phyloP scores from a whole-genome alignment of 768 basidiomycete genomes.

The Hemileccinum rubropunctum region DNA sequence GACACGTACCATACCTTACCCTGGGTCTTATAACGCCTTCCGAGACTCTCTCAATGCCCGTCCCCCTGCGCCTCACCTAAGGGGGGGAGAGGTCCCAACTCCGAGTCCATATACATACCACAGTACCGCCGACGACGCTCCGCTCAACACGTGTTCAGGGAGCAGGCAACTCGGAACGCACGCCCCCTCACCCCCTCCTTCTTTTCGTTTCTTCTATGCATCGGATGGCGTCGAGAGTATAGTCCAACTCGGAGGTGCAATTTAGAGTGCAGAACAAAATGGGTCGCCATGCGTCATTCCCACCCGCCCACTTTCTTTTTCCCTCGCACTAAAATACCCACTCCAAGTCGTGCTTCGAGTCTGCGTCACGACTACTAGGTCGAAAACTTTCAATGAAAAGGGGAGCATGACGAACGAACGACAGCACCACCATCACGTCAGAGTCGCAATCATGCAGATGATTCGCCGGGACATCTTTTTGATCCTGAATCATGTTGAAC shows the following conservation, averaged over 20 bases:
- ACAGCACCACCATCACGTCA: too few species aligned
- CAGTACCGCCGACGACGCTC: constrained; percentile 9
- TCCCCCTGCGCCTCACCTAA: too few species aligned
- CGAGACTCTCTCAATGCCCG: not conserved
- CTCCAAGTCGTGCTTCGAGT: too few species aligned
- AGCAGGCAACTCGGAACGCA: constrained; percentile 11
- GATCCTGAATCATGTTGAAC: too few species aligned
- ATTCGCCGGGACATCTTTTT: too few species aligned
- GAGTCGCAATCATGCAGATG: too few species aligned
- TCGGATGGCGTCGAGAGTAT: not conserved
- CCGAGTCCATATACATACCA: too few species aligned
- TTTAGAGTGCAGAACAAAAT: not conserved
- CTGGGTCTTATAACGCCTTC: constrained; percentile 5
- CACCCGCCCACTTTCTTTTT: not conserved
- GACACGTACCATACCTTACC: not conserved
- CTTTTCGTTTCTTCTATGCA: not conserved
- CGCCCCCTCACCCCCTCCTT: not conserved
- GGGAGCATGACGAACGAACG: too few species aligned
- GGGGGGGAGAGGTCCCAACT: too few species aligned
- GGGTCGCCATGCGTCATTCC: not conserved
- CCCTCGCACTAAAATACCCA: too few species aligned
- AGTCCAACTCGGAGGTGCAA: not conserved
- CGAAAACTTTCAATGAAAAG: too few species aligned
- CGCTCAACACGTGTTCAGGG: constrained; percentile 2
- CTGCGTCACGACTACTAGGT: too few species aligned